Percentiles rank a stretch among this genome's conserved stretches.
phyloP scores from a whole-genome alignment of 345 rosid genomes.

The Populus nigra region DNA sequence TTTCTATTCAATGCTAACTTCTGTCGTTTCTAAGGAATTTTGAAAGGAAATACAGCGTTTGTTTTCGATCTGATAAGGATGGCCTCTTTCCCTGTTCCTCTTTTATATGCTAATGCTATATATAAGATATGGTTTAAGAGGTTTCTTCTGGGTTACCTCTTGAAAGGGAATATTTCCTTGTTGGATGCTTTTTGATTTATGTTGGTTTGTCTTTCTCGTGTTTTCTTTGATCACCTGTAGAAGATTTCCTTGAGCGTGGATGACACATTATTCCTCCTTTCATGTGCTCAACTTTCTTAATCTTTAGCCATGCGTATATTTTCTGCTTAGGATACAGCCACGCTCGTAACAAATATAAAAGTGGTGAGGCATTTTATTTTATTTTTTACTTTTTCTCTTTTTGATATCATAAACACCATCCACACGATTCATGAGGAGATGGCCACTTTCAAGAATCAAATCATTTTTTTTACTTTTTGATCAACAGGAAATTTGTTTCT shows the following conservation, averaged over 20 bases:
- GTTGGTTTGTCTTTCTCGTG: background rate
- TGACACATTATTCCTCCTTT: background rate
- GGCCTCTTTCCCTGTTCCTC: no score
- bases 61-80: background rate
- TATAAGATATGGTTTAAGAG: background rate
- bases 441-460: no score
- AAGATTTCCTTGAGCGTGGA: background rate
- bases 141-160: conserved; percentile 17
- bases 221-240: background rate
- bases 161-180: conserved; percentile 6
- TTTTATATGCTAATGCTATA: background rate
- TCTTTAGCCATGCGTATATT: background rate
- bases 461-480: no score
- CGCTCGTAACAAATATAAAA: background rate
- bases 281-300: background rate
- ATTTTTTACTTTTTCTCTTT: no score
- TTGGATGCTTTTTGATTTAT: background rate
- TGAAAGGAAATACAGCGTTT: background rate
- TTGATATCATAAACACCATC: no score
- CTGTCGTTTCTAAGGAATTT: background rate
- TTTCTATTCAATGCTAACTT: background rate
- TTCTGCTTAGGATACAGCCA: background rate
- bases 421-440: no score
- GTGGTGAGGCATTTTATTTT: background rate
- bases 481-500: no score